Percentiles rank a stretch among this genome's conserved stretches.
phyloP scores from a whole-genome alignment of 2,329 filamentous ascomycete species.

The Colletotrichum tropicicola region DNA sequence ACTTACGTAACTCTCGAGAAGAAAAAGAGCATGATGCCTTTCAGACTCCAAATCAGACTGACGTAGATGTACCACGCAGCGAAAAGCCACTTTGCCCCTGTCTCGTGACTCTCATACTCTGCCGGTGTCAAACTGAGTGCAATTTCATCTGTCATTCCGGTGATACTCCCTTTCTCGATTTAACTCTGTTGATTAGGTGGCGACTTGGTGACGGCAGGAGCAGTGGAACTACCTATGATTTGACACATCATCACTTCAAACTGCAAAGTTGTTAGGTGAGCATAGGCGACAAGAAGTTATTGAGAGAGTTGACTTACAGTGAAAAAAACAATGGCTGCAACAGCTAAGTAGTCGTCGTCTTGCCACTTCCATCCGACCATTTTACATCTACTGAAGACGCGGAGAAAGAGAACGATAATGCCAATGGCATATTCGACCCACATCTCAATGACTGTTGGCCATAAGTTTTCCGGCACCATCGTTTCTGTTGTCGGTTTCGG shows the following conservation, averaged over 20 bases:
- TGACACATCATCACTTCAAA: conserved; percentile 28
- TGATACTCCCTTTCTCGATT: conserved; percentile 25
- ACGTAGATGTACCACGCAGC: conserved; percentile 26
- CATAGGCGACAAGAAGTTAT: neutral
- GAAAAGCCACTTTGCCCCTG: conserved; percentile 25
- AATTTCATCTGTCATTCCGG: conserved; percentile 19
- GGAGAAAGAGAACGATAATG: conserved; percentile 12
- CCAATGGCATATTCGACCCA: conserved; percentile 24
- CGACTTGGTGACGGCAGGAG: neutral
- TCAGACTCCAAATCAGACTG: conserved; percentile 25
- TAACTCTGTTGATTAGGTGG: neutral
- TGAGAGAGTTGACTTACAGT: neutral
- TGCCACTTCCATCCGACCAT: conserved; percentile 21
- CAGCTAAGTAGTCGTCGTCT: conserved; percentile 17
- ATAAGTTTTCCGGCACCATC: conserved; percentile 10
- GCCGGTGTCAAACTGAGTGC: conserved; percentile 12
- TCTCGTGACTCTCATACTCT: conserved; percentile 22
- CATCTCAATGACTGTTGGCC: conserved; percentile 25
- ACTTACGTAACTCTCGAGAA: conserved; percentile 23
- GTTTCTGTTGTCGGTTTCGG: neutral
- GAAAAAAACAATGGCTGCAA: conserved; percentile 17
- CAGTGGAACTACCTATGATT: conserved; percentile 3
- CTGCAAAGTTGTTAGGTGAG: conserved; percentile 1
- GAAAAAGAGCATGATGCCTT: conserved; percentile 27
- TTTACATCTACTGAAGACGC: conserved; percentile 11